Evolutionary conservation across 2,329 filamentous ascomycete genomes (phyloP).

Genomic region (Scolecobasidium constrictum): DNA sequence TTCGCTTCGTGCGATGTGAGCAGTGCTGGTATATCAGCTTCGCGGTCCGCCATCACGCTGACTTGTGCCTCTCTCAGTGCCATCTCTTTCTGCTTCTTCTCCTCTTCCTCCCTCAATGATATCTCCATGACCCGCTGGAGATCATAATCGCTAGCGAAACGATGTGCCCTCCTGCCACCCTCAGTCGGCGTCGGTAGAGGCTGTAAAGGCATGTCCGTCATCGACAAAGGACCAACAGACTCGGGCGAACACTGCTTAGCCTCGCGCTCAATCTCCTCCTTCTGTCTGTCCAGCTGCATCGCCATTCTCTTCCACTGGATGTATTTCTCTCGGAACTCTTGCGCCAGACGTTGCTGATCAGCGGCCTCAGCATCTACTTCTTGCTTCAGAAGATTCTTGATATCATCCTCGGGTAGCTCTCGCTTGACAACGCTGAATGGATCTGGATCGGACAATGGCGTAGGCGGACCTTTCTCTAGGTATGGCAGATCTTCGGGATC

Average conservation of each 20-base stretch:
- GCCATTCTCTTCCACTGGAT: slow-evolving; percentile 24
- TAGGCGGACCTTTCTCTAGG: slow-evolving; percentile 31
- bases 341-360: slow-evolving; percentile 6
- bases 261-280: slow-evolving; percentile 5
- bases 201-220: not conserved
- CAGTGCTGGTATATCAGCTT: slow-evolving; percentile 64
- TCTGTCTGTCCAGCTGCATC: slow-evolving; percentile 6
- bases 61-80: slow-evolving; percentile 39
- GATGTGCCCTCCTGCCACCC: slow-evolving; percentile 31
- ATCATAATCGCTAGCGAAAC: slow-evolving; percentile 63
- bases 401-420: slow-evolving; percentile 24
- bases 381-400: slow-evolving; percentile 23
- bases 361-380: slow-evolving; percentile 22
- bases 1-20: slow-evolving; percentile 50
- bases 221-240: not conserved
- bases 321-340: slow-evolving; percentile 23
- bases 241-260: slow-evolving; percentile 10
- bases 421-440: slow-evolving; percentile 21
- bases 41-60: slow-evolving; percentile 58
- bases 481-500: slow-evolving; percentile 34
- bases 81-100: slow-evolving; percentile 54
- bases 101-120: slow-evolving; percentile 60
- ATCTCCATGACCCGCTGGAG: slow-evolving; percentile 61
- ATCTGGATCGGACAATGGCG: slow-evolving; percentile 31
- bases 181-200: slow-evolving; percentile 7